Evolutionary conservation across 768 basidiomycete species (phyloP).

Genomic region (Suillus decipiens): DNA sequence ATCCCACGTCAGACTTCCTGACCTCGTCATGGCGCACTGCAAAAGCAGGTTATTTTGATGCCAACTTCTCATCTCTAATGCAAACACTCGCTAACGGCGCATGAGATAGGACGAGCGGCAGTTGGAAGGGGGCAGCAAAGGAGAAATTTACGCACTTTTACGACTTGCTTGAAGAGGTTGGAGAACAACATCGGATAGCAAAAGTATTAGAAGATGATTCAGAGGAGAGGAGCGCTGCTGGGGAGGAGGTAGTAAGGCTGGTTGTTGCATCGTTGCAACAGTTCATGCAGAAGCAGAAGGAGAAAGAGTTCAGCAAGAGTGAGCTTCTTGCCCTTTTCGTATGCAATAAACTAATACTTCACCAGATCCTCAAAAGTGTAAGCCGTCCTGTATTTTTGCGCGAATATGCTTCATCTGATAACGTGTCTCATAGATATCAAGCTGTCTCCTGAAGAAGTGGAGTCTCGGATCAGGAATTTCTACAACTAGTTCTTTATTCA

Average conservation of each 20-base stretch:
- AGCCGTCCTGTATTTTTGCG: slow-evolving; percentile 19
- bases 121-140: slow-evolving; percentile 62
- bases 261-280: slow-evolving; percentile 74
- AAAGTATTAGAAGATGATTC: slow-evolving; percentile 72
- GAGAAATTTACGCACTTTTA: slow-evolving; percentile 85
- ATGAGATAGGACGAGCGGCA: slow-evolving; percentile 47
- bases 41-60: slow-evolving; percentile 82
- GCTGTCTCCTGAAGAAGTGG: slow-evolving; percentile 71
- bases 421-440: slow-evolving; percentile 67
- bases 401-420: slow-evolving; percentile 9
- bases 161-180: slow-evolving; percentile 75
- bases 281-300: slow-evolving; percentile 73
- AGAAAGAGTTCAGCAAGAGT: slow-evolving; percentile 89
- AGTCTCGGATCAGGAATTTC: slow-evolving; percentile 64
- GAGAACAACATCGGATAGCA: slow-evolving; percentile 71
- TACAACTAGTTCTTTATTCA: slow-evolving; percentile 38
- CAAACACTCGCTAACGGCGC: slow-evolving; percentile 55
- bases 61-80: slow-evolving; percentile 79
- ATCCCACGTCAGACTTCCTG: slow-evolving; percentile 60
- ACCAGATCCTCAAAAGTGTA: slow-evolving; percentile 56
- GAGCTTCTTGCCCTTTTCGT: slow-evolving; percentile 24
- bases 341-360: slow-evolving; percentile 4
- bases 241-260: slow-evolving; percentile 75
- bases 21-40: slow-evolving; percentile 76
- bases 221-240: slow-evolving; percentile 56